These are phyloP conservation scores for Diaporthe sp. DNA, from an alignment of 2,329 filamentous ascomycete species.

Conservation along the genomic window DNA sequence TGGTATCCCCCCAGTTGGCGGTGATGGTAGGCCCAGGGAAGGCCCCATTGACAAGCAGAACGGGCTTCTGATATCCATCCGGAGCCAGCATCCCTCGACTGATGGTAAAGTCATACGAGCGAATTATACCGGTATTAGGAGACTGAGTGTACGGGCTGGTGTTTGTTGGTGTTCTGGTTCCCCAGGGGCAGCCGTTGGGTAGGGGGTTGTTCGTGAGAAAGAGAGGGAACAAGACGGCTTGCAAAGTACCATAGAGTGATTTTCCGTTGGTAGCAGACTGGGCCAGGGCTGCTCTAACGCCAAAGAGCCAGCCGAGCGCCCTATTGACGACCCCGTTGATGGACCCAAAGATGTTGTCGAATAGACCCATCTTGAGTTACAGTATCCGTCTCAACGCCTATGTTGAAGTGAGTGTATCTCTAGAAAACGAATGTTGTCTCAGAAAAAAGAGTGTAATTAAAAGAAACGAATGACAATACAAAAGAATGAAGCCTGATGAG, in stretches of 20 bases:
- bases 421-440: neutral
- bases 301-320: constrained; percentile 38
- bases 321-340: constrained; percentile 12
- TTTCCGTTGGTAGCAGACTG: constrained; percentile 53
- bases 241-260: constrained; percentile 53
- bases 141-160: constrained; percentile 62
- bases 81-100: constrained; percentile 61
- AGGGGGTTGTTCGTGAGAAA: constrained; percentile 62
- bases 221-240: constrained; percentile 49
- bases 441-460: neutral
- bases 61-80: constrained; percentile 64
- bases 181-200: constrained; percentile 64
- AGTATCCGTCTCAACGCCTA: constrained; percentile 28
- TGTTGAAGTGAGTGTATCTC: neutral
- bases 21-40: constrained; percentile 75
- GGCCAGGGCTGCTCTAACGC: constrained; percentile 39
- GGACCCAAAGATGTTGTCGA: constrained; percentile 4
- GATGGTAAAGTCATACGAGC: constrained; percentile 65
- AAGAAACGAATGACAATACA: constrained; percentile 31
- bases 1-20: constrained; percentile 71
- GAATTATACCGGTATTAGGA: constrained; percentile 64
- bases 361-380: constrained; percentile 39
- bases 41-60: constrained; percentile 72
- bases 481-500: constrained; percentile 23
- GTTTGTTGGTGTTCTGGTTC: constrained; percentile 49